Evolutionary conservation across 345 rosid genomes (phyloP), one percentile per base, ranked within the genome.

Genomic region (Brassica rapa): DNA sequence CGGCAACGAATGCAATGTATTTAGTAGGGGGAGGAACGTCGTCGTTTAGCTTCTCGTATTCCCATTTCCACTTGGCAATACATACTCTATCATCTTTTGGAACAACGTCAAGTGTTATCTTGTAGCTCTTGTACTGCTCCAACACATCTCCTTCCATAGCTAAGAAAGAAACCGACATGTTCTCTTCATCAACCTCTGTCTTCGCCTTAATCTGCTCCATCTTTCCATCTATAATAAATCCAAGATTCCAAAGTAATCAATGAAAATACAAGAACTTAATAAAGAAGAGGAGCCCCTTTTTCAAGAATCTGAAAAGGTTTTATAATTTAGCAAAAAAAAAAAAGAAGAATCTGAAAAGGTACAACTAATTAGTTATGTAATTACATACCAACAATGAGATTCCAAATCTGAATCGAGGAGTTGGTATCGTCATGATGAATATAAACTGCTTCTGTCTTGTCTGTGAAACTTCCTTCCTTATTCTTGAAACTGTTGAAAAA

Each of bases 131-230:
- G 56, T 49, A 49, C 19, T 49, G 56, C 56, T 49, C 56, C 2
- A 49, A 49, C 56, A 49, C 56, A 49, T 49, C 56, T 49, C 56
- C 56, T 49, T 49, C 56, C 19, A 49, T 49, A 49, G 56, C 56
- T 49, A 49, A 49, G 56, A 49, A 49, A 49, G 56, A n/a, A 49
- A 49, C 56, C 19, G 56, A 49, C 56, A 49, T 49, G 56, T 49
- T 49, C 8, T 49, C 19, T 5, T 49, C 56, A 49, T 49, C 56
- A 49, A 49, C 8, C 56, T 49, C 56, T 49, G 56, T 49, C 19
- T 49, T 49, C 56, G n/a, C 56, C 56, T 49, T 49, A n/a, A 49
- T 49, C 56, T 49, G 56, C 56, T 49, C 56, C 56, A n/a, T 49
- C 56, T 49, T 49, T 49, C 56, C 56, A 49, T 49, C 56, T 49